phyloP scores from a whole-genome alignment of 306 rosid species.

The Citrullus amarus region DNA sequence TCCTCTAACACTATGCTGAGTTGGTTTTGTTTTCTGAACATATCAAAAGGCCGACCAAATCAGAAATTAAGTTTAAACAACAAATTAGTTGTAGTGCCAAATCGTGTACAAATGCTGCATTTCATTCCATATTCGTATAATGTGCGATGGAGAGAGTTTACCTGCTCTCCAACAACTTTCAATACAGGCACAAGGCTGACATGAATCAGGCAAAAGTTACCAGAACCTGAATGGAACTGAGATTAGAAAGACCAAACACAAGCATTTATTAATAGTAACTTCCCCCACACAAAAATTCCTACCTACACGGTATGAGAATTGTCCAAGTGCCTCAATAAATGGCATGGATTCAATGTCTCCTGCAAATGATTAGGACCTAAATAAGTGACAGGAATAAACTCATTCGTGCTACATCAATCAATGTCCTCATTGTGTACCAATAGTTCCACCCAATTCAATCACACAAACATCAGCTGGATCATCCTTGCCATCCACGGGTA shows the following conservation, averaged over 20 bases:
- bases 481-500: slow-evolving; percentile 28
- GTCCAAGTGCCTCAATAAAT: slow-evolving; percentile 39
- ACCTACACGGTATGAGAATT: slow-evolving; percentile 40
- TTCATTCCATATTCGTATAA: background rate
- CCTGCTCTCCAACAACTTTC: slow-evolving; percentile 44
- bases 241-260: background rate
- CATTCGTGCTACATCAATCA: background rate
- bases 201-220: slow-evolving; percentile 40
- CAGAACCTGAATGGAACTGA: slow-evolving; percentile 19
- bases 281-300: slow-evolving; percentile 1
- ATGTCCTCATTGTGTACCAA: slow-evolving; percentile 16
- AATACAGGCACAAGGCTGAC: slow-evolving; percentile 46
- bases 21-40: slow-evolving; percentile 43
- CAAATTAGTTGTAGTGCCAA: background rate
- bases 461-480: slow-evolving; percentile 43
- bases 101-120: background rate
- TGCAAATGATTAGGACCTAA: slow-evolving; percentile 13
- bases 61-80: background rate
- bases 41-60: background rate
- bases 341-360: slow-evolving; percentile 55
- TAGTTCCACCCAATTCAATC: slow-evolving; percentile 42
- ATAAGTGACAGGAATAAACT: slow-evolving; percentile 1
- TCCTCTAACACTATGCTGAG: slow-evolving; percentile 43
- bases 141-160: slow-evolving; percentile 1
- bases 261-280: background rate